These are phyloP conservation scores for Leishmania gerbilli DNA, from an alignment of 208 protist genomes.

Conservation along the genomic window DNA sequence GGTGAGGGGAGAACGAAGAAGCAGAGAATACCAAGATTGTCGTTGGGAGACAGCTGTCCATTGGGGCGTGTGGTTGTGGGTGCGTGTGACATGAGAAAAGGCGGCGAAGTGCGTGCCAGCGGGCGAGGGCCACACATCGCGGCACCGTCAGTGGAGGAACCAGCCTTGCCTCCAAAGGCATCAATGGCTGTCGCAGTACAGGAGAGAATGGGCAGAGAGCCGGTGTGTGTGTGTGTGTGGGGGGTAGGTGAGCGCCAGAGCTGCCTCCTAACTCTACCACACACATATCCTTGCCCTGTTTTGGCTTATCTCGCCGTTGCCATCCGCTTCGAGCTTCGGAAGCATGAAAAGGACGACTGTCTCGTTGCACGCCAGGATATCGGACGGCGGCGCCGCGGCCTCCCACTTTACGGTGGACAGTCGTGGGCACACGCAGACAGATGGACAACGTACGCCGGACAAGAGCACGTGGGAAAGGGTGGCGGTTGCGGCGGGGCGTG, in stretches of 20 bases:
- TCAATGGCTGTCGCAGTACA: neutral
- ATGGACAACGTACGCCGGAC: neutral
- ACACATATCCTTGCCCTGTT: neutral
- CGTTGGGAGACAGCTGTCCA: neutral
- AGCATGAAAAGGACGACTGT: neutral
- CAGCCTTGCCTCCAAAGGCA: neutral
- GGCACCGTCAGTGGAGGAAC: neutral
- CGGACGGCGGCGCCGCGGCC: neutral
- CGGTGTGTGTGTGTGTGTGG: neutral
- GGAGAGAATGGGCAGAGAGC: neutral
- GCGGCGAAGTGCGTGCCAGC: neutral
- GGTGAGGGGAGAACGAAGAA: neutral
- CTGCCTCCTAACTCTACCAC: neutral
- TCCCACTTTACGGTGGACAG: neutral
- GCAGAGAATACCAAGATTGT: neutral
- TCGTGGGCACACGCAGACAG: neutral
- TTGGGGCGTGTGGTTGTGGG: neutral
- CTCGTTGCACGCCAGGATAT: too few relatives aligned
- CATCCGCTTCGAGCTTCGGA: neutral
- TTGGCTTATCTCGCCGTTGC: neutral
- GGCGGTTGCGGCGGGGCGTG: too few relatives aligned
- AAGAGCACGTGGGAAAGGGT: too few relatives aligned
- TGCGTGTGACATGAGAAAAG: neutral
- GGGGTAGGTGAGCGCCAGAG: neutral
- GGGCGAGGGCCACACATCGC: neutral